Conservation (phyloP, 495 filamentous ascomycete genomes). For the Penicillium verhagenii region DNA sequence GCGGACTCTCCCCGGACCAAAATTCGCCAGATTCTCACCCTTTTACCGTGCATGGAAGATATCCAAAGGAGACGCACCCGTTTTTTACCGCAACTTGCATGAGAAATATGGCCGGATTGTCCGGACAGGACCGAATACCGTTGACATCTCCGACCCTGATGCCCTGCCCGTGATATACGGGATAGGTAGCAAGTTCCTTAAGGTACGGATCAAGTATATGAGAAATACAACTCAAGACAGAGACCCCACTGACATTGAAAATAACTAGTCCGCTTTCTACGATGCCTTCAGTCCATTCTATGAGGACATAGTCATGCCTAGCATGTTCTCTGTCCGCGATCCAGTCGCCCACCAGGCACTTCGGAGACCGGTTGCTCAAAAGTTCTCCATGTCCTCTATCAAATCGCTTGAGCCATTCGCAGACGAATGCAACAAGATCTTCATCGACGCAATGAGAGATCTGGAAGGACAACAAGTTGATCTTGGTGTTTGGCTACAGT, state of each 20-base stretch:
- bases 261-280: constrained; percentile 64
- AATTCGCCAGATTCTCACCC: constrained; percentile 9
- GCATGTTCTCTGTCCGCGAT: constrained; percentile 70
- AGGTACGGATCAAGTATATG: constrained; percentile 43
- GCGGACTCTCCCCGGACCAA: constrained; percentile 13
- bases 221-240: too few relatives aligned
- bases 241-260: too few relatives aligned
- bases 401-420: constrained; percentile 45
- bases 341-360: constrained; percentile 66
- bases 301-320: constrained; percentile 58
- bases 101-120: constrained; percentile 9
- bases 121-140: constrained; percentile 5
- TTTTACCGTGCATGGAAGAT: constrained; percentile 15
- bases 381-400: constrained; percentile 45
- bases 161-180: constrained; percentile 70
- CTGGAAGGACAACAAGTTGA: constrained; percentile 49
- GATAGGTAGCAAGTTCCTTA: constrained; percentile 68
- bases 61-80: constrained; percentile 10
- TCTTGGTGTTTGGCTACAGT: constrained; percentile 55
- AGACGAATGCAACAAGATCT: constrained; percentile 41
- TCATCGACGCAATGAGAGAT: constrained; percentile 33
- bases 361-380: constrained; percentile 51
- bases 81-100: constrained; percentile 8
- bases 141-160: constrained; percentile 46
- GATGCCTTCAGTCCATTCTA: constrained; percentile 60